Conservation (phyloP, 139 green algal species). For the Chlamydomonas applanata region DNA sequence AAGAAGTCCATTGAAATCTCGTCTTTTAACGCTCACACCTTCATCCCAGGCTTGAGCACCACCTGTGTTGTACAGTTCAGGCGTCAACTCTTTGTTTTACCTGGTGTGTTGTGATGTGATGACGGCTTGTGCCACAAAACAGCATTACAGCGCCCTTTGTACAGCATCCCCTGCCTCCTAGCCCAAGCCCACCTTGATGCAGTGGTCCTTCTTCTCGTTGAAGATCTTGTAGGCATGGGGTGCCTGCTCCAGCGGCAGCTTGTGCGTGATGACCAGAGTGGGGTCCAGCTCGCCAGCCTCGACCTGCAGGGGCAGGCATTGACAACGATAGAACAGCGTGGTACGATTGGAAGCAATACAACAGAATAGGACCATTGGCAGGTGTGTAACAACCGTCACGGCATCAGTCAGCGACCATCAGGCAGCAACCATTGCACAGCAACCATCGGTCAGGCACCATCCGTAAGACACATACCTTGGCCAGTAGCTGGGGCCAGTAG, state of each 20-base stretch:
- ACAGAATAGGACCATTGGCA: too few species aligned
- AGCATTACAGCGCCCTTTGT: too few species aligned
- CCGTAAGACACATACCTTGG: conserved; percentile 25
- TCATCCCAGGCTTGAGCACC: conserved; percentile 8
- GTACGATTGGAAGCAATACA: too few species aligned
- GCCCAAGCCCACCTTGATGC: conserved; percentile 26
- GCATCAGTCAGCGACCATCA: too few species aligned
- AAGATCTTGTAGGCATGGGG: conserved; percentile 70
- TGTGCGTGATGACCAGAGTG: conserved; percentile 68
- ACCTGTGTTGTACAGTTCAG: not conserved
- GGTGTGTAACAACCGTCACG: too few species aligned
- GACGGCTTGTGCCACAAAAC: not conserved
- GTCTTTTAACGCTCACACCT: not conserved
- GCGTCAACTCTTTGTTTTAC: not conserved
- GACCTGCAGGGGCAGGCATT: not conserved
- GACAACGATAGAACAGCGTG: too few species aligned
- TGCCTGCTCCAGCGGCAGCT: conserved; percentile 56
- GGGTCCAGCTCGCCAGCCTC: conserved; percentile 51
- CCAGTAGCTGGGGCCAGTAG: conserved; percentile 65
- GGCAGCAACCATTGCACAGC: too few species aligned
- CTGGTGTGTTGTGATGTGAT: not conserved
- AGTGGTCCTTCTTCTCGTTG: conserved; percentile 30
- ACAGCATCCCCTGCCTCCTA: too few species aligned
- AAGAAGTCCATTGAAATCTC: not conserved
- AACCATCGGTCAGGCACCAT: too few species aligned